Conservation (phyloP, 2,329 filamentous ascomycete genomes). For the Onygenales sp. region DNA sequence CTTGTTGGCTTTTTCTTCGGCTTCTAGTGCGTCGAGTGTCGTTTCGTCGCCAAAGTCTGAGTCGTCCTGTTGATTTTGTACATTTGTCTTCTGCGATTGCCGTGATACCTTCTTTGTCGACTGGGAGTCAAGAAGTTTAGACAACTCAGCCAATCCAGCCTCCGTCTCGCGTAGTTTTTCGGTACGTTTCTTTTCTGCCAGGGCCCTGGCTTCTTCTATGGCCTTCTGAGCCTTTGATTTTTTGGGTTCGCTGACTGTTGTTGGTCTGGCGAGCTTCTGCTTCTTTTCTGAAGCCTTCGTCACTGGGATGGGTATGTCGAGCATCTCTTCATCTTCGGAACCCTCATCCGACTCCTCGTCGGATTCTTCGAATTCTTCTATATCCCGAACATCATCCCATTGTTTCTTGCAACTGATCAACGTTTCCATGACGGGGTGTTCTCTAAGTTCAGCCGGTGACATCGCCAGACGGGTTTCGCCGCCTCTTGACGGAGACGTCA, state of each 20-base stretch:
- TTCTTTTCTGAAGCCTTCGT: conserved; percentile 5
- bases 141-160: conserved; percentile 64
- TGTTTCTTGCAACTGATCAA: conserved; percentile 69
- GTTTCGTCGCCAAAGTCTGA: conserved; percentile 94
- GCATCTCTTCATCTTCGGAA: conserved; percentile 12
- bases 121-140: conserved; percentile 45
- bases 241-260: conserved; percentile 25
- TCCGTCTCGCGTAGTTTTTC: conserved; percentile 50
- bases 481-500: conserved; percentile 69
- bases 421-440: conserved; percentile 84
- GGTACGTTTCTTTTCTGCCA: conserved; percentile 44
- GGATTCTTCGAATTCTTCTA: conserved; percentile 45
- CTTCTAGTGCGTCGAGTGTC: conserved; percentile 63
- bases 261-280: conserved; percentile 8
- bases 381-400: conserved; percentile 64
- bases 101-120: conserved; percentile 37
- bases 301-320: not conserved
- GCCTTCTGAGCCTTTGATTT: conserved; percentile 41
- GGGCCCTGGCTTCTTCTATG: conserved; percentile 44
- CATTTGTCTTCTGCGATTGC: conserved; percentile 18
- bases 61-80: conserved; percentile 43
- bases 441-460: conserved; percentile 68
- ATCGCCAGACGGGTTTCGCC: conserved; percentile 50
- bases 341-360: conserved; percentile 13
- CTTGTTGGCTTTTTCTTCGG: conserved; percentile 76